Percentiles rank a stretch among this genome's conserved stretches.
These are phyloP conservation scores for Oryza brachyantha DNA, from an alignment of 176 grass and related monocot genomes.

Conservation along the genomic window DNA sequence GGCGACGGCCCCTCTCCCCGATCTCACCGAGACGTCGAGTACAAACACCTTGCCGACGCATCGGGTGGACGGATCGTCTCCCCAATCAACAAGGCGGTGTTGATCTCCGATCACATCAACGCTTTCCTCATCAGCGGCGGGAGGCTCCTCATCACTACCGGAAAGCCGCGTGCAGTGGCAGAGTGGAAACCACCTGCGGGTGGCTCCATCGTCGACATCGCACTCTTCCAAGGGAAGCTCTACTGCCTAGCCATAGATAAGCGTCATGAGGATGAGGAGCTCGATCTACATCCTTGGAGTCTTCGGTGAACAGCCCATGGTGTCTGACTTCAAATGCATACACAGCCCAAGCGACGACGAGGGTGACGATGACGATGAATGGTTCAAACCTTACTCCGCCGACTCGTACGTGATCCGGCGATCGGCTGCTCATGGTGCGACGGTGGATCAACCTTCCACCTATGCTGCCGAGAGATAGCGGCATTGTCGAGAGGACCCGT, in stretches of 20 bases:
- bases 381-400: neutral
- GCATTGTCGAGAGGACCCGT: neutral
- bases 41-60: too few species aligned
- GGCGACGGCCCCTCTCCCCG: neutral
- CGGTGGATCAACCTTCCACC: neutral
- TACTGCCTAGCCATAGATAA: neutral
- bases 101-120: neutral
- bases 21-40: neutral
- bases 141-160: neutral
- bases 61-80: too few species aligned
- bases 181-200: neutral
- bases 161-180: too few species aligned
- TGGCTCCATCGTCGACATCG: neutral
- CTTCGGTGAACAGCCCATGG: neutral
- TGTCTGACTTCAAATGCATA: neutral
- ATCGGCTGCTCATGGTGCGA: neutral
- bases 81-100: neutral
- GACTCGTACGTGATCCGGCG: neutral
- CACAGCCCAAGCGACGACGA: neutral
- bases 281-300: neutral
- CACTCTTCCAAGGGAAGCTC: neutral
- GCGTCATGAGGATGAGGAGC: neutral
- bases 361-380: neutral
- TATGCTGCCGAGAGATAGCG: neutral
- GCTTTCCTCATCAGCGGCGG: neutral